Conservation (phyloP, 192 early-diverging fungal species). For the Entrophospora sp. region DNA sequence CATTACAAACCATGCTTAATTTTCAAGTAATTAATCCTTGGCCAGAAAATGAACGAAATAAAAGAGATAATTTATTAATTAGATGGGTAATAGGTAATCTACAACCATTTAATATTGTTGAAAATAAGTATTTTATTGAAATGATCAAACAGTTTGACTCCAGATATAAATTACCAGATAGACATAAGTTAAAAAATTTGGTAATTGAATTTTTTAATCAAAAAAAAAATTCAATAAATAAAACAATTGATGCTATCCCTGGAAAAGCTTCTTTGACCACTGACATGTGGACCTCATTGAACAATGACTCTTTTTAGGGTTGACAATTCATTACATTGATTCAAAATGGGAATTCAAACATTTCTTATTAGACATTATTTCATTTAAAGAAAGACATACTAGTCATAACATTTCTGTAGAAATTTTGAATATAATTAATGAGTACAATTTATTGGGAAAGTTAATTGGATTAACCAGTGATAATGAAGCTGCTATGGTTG, state of each 20-base stretch:
- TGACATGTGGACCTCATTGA: not conserved
- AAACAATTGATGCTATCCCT: not conserved
- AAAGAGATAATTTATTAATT: not conserved
- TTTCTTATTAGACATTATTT: conserved; percentile 1
- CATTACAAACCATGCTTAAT: too few relatives aligned
- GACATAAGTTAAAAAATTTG: too few relatives aligned
- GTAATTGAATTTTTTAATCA: too few relatives aligned
- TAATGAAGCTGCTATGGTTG: not conserved
- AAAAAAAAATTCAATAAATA: too few relatives aligned
- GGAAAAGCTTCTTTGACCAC: not conserved
- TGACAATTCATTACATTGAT: conserved; percentile 12
- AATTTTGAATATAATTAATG: not conserved
- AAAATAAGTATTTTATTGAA: conserved; percentile 1
- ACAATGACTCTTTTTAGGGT: not conserved
- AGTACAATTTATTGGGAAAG: not conserved
- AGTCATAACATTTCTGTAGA: not conserved
- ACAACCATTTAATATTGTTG: conserved; percentile 1
- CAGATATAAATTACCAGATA: not conserved
- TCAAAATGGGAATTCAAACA: not conserved
- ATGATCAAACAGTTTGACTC: not conserved
- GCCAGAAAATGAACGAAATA: not conserved
- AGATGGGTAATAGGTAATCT: not conserved
- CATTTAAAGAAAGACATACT: not conserved
- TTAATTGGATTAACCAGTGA: not conserved
- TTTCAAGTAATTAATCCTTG: too few relatives aligned